Conservation (phyloP, 148 eudicot species). For the Suaeda aralocaspica region DNA sequence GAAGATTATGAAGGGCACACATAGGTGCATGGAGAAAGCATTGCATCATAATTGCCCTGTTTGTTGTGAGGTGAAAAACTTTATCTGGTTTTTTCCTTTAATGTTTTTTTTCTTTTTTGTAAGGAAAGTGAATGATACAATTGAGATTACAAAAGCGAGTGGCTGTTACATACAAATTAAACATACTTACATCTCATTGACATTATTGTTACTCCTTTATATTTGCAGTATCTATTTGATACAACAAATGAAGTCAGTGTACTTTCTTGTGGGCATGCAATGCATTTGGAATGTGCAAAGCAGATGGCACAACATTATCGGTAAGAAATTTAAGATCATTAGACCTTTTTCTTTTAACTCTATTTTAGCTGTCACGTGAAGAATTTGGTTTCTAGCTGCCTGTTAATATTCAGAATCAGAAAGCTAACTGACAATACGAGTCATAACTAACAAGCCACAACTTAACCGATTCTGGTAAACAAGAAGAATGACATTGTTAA, state of each 20-base stretch:
- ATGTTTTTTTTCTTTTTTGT: too few species aligned
- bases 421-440: too few species aligned
- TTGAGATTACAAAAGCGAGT: too few species aligned
- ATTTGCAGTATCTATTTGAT: constrained; percentile 46
- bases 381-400: too few species aligned
- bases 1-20: constrained; percentile 50
- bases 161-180: too few species aligned
- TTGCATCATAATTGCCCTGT: constrained; percentile 88
- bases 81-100: background rate
- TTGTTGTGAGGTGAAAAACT: constrained; percentile 61
- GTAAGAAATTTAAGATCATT: constrained; percentile 35
- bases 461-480: too few species aligned
- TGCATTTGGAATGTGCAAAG: constrained; percentile 46
- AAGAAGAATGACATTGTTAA: too few species aligned
- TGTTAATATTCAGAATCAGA: too few species aligned
- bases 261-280: constrained; percentile 49
- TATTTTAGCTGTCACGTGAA: too few species aligned
- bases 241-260: constrained; percentile 39
- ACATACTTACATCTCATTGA: background rate
- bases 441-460: too few species aligned
- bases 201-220: background rate
- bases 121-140: too few species aligned
- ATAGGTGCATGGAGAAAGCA: constrained; percentile 68
- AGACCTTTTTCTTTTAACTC: too few species aligned
- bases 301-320: constrained; percentile 45